Evolutionary conservation across 495 filamentous ascomycete species (phyloP).

Genomic region (Penicillium macrosclerotiorum): DNA sequence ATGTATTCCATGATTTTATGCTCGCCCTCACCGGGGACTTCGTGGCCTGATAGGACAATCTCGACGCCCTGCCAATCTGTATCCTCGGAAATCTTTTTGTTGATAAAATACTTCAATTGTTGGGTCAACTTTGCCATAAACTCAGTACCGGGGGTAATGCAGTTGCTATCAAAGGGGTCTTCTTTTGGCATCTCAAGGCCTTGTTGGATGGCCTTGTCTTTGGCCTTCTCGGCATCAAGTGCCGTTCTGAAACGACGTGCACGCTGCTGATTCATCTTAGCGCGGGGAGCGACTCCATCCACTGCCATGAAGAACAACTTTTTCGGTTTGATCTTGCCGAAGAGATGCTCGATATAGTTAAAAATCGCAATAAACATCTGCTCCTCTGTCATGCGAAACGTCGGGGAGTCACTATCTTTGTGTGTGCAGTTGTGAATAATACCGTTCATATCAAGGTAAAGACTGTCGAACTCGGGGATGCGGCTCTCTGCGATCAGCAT

Average conservation of each 20-base stretch:
- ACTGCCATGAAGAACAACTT: constrained; percentile 99
- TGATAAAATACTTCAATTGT: constrained; percentile 97
- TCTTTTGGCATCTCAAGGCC: constrained; percentile 93
- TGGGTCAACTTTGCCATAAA: constrained; percentile 95
- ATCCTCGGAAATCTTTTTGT: constrained; percentile 97
- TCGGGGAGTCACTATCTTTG: constrained; percentile 86
- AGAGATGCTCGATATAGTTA: constrained; percentile 99
- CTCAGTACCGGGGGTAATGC: constrained; percentile 95
- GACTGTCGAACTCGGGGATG: constrained; percentile 97
- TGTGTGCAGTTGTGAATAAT: constrained; percentile 99
- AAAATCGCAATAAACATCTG: constrained; percentile 99
- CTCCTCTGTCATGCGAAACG: constrained; percentile 92
- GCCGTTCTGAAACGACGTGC: constrained; percentile 94
- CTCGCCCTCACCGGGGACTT: constrained; percentile 98
- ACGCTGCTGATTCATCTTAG: constrained; percentile 99
- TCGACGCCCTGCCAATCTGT: constrained; percentile 95
- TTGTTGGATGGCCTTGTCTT: constrained; percentile 84
- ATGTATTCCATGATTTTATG: constrained; percentile 99
- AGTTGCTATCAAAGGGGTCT: constrained; percentile 97
- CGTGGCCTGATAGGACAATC: constrained; percentile 93
- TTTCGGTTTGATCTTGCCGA: constrained; percentile 97
- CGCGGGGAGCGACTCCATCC: constrained; percentile 93
- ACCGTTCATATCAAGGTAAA: constrained; percentile 99
- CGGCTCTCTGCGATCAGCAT: constrained; percentile 98
- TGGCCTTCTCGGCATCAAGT: constrained; percentile 81